Evolutionary conservation across 2,329 filamentous ascomycete species (phyloP), one percentile per base, ranked within the genome.

Genomic region (Xylaria sp.): DNA sequence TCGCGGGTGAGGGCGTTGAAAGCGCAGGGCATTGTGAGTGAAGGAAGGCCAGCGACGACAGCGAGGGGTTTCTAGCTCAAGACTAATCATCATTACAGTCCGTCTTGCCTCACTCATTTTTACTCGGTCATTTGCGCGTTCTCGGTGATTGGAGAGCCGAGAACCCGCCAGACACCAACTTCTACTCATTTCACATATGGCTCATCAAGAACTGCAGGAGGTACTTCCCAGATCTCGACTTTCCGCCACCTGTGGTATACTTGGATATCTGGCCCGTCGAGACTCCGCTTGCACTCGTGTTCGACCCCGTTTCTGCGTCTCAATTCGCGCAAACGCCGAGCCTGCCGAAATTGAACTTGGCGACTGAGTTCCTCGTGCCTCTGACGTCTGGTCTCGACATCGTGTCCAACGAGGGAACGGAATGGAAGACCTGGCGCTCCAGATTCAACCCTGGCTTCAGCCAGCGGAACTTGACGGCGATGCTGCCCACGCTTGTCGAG

Each of bases 371-470:
- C 49, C 69, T 77, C 56, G 33, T 52, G 1, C 80, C 80, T 1
- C 64, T 82, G 8, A 80, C 80, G 1, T 71, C 73, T 28, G 76
- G 74, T 15, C 55, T 73, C 2, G 81, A 82, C 59, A 68, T 82
- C 0, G 64, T 79, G 2, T 76, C 75, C 6, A 73, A 75, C 49
- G 78, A 81, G 8, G 80, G 79, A 65, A 73, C 74, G 36, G 39
- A 74, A 8, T 82, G 79, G 76, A 77, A 77, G 66, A 75, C 62
- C 0, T 77, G 76, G 75, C 72, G 75, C 6, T 77, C 78, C 60
- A 65, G 77, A 23, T 78, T 82, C 36, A 82, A 76, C 28, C 80
- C 79, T 0, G 79, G 77, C 1, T 83, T 83, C 67, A 81, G 80
- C 56, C 72, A 76, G 23, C 76, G 80, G 59, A 82, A 80, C 56